Evolutionary conservation across 352 stramenopile species (phyloP), one percentile per base, ranked within the genome.

Genomic region (Globisporangium cystogenes): DNA sequence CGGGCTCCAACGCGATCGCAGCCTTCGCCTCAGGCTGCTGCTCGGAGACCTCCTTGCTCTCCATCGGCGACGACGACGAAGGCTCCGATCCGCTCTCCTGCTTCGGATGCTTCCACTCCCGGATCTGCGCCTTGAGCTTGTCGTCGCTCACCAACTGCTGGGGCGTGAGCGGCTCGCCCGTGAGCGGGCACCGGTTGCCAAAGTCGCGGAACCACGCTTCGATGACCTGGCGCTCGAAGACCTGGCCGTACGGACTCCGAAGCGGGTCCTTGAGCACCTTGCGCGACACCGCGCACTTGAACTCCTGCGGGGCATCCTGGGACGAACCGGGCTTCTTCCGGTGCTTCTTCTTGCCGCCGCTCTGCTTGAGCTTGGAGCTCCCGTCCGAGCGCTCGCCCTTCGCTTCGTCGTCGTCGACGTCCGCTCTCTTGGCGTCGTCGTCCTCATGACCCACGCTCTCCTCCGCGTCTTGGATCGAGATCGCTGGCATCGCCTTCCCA

Each of bases 161-260:
- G 23, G 76, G 51, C 15, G 67, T 74, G 1, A 93, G 70, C 16
- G 82, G 80, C 59, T 93, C 69, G 4, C 76, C 79, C 2, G 79
- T 90, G 23, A 92, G 55, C 27, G 81, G 83, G 40, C 81, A 94
- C 20, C 81, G 76, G 44, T 91, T 91, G 43, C 81, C 83, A 59
- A 91, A 93, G 56, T 92, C 78, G 26, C 74, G 73, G 35, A 91
- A 87, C 81, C 83, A 92, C 14, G 72, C 72, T 50, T 94, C 76
- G 46, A 94, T 82, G 20, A 91, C 76, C 26, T 81, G 68, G 8
- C 74, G 69, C 55, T 93, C 80, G 57, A 88, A 91, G 4, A 90
- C 71, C 48, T 94, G 83, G 4, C 83, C 76, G 43, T 78, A 87
- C 7, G 83, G 83, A 51, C 78, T 90, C 31, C 80, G 70, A 54